Base-by-base conservation (phyloP, 306 rosid species). In the Cicer cuneatum region DNA sequence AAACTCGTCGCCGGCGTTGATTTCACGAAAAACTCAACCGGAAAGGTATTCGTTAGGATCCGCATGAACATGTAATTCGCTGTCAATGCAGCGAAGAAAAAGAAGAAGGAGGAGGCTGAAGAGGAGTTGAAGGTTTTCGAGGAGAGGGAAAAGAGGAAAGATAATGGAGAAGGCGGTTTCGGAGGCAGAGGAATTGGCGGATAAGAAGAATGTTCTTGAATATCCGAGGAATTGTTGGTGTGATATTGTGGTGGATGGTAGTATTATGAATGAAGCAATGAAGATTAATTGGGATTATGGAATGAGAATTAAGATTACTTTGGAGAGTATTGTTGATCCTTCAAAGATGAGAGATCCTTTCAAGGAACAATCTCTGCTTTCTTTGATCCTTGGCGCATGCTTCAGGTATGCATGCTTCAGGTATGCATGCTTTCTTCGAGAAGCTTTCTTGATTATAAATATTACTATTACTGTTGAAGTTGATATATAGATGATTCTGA, bases 1-100 rank as follows among this genome's bases (percentile, higher is more conserved):
- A 87, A 80, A 82, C 81, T 89, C 51, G 78, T 87, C 14, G 87
- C 89, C 1, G 95, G 92, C 0, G 95, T 87, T 2, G 85, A 85
- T 18, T 85, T 89, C 74, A 79, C 83, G 78, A 83, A 75, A 75
- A 82, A 81, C 57, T 62, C 66, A 2, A 38, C 51, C n/a, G 85
- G 82, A 2, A 71, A 63, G 61, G 51, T 89, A 79, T 82, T 82
- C 60, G 79, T 85, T 0, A 92, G 95, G 8, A 79, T 85, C 35
- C 86, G 95, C 33, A 87, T 89, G 2, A 62, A 82, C 43, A 37
- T 67, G 1, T 76, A 81, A 78, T 64, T 24, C 33, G 33, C 33
- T 24, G 33, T 4, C 33, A 24, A 2, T 0, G 33, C 3, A 4
- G 33, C 33, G 33, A 24, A 24, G 21, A 1, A 19, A 2, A 24